These are phyloP conservation scores for Tulasnella sp. DNA, from an alignment of 768 basidiomycete genomes.

Conservation along the genomic window DNA sequence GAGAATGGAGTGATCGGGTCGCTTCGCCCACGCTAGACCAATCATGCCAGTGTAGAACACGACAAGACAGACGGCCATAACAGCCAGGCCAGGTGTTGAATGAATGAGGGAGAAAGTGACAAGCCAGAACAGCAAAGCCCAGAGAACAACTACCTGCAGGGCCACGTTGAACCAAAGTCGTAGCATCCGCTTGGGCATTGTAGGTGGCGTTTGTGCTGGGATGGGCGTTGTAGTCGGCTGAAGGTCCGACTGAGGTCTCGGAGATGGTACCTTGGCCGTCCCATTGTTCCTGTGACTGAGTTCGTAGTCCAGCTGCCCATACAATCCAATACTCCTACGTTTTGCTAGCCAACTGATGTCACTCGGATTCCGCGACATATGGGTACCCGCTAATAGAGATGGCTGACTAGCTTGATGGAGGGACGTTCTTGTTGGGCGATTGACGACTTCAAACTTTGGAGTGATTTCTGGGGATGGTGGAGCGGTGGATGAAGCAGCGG, in stretches of 20 bases:
- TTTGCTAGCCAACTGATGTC: constrained; percentile 74
- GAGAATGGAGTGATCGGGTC: constrained; percentile 48
- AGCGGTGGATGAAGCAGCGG: neutral
- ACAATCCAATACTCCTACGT: constrained; percentile 47
- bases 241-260: neutral
- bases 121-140: constrained; percentile 48
- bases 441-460: constrained; percentile 37
- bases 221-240: constrained; percentile 17
- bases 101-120: constrained; percentile 25
- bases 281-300: constrained; percentile 34
- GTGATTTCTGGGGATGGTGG: neutral
- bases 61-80: constrained; percentile 53
- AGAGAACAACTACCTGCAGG: constrained; percentile 33
- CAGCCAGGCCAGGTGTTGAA: constrained; percentile 44
- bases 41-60: constrained; percentile 48
- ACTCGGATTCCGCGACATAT: constrained; percentile 43
- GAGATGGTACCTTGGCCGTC: neutral
- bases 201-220: constrained; percentile 24
- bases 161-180: constrained; percentile 9
- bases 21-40: constrained; percentile 46
- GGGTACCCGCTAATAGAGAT: neutral
- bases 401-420: neutral
- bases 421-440: constrained; percentile 29
- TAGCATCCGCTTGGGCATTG: neutral
- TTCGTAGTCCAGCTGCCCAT: constrained; percentile 69